Conservation (phyloP, 2,329 filamentous ascomycete species). For the Scytalidium sp. region DNA sequence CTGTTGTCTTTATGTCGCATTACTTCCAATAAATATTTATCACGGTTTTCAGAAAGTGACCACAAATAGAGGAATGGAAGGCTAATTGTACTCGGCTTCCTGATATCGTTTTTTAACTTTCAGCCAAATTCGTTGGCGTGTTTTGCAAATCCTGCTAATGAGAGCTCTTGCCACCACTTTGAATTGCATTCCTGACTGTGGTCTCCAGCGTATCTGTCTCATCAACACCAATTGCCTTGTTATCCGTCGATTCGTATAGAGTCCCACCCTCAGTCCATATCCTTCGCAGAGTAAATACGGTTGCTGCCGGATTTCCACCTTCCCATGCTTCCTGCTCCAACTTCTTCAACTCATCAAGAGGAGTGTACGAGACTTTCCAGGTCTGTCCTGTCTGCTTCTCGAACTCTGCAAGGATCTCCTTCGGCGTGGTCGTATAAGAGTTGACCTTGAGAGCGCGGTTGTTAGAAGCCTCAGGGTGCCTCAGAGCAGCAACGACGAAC, state of each 20-base stretch:
- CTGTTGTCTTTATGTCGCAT: too few relatives aligned
- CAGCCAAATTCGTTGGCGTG: too few relatives aligned
- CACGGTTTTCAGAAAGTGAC: too few relatives aligned
- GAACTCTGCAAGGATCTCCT: slow-evolving; percentile 32
- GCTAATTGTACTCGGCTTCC: too few relatives aligned
- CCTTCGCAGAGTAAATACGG: slow-evolving; percentile 57
- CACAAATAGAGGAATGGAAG: too few relatives aligned
- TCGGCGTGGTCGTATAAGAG: slow-evolving; percentile 32
- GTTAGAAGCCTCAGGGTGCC: slow-evolving; percentile 30
- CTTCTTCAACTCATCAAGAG: slow-evolving; percentile 40
- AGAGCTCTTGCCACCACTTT: slow-evolving; percentile 6
- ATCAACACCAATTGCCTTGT: slow-evolving; percentile 52
- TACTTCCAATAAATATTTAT: too few relatives aligned
- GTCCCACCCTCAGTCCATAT: slow-evolving; percentile 75
- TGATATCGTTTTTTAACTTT: too few relatives aligned
- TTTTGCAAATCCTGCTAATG: too few relatives aligned
- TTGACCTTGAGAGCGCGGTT: slow-evolving; percentile 32
- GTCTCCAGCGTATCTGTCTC: slow-evolving; percentile 51
- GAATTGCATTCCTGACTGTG: slow-evolving; percentile 35
- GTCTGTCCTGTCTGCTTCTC: slow-evolving; percentile 35
- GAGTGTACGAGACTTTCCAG: slow-evolving; percentile 29
- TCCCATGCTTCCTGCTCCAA: slow-evolving; percentile 60
- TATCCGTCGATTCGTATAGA: slow-evolving; percentile 66
- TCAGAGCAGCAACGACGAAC: slow-evolving; percentile 31
- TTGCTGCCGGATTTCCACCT: slow-evolving; percentile 47